Evolutionary conservation across 2,329 filamentous ascomycete genomes (phyloP), one percentile per base, ranked within the genome.

Genomic region (Tetracladium maxilliforme): DNA sequence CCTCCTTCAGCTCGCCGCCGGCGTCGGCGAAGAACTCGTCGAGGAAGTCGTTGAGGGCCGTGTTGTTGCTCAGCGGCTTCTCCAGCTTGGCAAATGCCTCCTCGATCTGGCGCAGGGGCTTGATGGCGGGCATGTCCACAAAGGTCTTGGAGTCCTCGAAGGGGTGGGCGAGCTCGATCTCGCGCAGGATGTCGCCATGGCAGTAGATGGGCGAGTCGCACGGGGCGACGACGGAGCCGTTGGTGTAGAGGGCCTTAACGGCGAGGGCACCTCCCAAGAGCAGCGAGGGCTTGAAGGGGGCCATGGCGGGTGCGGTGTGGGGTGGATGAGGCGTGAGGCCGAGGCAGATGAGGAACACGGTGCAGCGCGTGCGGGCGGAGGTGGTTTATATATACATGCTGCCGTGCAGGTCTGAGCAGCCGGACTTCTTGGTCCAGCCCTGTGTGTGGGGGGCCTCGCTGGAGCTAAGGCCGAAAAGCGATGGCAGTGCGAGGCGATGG

Each of bases 141-240:
- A 76, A 78, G 2, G 70, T 76, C 56, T 78, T 79, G 31, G 70
- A 77, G 48, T 78, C 73, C 10, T 54, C 48, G 35, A 77, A 78
- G 1, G 71, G 71, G 14, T 52, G 54, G 3, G 72, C 72, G 7
- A 77, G 52, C 49, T 78, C 61, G 23, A 79, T 62, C 33, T 68
- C 56, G 31, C 60, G 55, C 4, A 79, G 55, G 9, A 78, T 56
- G 1, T 74, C 65, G 23, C 73, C 73, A 33, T 70, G 59, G 41
- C 73, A 79, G 47, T 78, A 79, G 12, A 78, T 54, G 10, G 68
- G 62, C 7, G 71, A 77, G 41, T 76, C 67, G 47, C 73, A 79
- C 2, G 73, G 71, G 4, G 71, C 66, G 30, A 64, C 57, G 20
- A 70, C 52, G 4, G 61, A 62, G 35, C 69, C 71, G 44, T 76